Evolutionary conservation across 495 filamentous ascomycete genomes (phyloP).

Genomic region (Lophiostoma macrostomum): DNA sequence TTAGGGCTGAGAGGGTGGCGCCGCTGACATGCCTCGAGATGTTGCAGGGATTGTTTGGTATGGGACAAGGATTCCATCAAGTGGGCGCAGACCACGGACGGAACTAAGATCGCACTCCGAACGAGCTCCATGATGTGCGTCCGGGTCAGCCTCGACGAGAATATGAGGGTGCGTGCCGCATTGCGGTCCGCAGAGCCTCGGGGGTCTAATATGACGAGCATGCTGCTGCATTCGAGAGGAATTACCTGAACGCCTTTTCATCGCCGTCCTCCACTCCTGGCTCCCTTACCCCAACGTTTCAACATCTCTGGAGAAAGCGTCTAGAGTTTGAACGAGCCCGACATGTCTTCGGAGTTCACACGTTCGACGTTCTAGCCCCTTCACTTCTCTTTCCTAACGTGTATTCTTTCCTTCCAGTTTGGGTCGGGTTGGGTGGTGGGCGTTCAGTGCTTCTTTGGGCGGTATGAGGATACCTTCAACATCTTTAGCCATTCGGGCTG

Average conservation of each 20-base stretch:
- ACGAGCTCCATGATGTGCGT: background rate
- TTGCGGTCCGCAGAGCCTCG: background rate
- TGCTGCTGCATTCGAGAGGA: background rate
- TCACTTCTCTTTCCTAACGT: slow-evolving; percentile 3
- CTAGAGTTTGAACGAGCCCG: background rate
- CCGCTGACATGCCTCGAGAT: background rate
- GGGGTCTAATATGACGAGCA: background rate
- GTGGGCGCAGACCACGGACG: background rate
- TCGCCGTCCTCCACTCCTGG: background rate
- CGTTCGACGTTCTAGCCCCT: slow-evolving; percentile 6
- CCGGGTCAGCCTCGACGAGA: slow-evolving; percentile 20
- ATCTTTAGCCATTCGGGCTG: slow-evolving; percentile 3
- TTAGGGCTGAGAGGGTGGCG: slow-evolving; percentile 13
- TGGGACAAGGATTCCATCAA: background rate
- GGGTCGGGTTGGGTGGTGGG: slow-evolving; percentile 1
- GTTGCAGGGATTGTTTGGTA: slow-evolving; percentile 3
- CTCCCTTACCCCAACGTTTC: background rate
- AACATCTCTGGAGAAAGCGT: background rate
- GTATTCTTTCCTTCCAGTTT: background rate
- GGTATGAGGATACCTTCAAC: slow-evolving; percentile 17
- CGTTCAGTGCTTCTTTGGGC: slow-evolving; percentile 3
- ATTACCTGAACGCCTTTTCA: background rate
- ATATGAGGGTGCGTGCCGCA: background rate
- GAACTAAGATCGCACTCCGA: background rate
- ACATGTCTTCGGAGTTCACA: background rate